A percentile compares a stretch with the other conserved stretches of the same genome.
phyloP scores from a whole-genome alignment of 1,139 yeast genomes.

The Hanseniaspora gamundiae region DNA sequence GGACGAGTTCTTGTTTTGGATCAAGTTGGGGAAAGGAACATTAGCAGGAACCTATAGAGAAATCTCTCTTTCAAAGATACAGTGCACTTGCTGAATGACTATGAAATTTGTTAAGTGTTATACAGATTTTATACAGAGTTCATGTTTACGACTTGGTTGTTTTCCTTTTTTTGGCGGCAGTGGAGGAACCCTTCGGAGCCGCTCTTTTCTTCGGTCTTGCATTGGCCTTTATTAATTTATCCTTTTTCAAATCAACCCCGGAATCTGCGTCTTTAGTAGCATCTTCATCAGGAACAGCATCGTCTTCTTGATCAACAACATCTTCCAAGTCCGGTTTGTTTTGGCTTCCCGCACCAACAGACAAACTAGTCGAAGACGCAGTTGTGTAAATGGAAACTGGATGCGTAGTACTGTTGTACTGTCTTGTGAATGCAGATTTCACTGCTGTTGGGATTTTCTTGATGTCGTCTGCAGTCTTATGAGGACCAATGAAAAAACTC shows the following conservation, averaged over 20 bases:
- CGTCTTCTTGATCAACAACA: slow-evolving; percentile 50
- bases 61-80: no score
- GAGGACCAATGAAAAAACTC: slow-evolving; percentile 68
- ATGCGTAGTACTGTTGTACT: slow-evolving; percentile 62
- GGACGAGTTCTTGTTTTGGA: slow-evolving; percentile 22
- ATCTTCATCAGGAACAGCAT: slow-evolving; percentile 34
- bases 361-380: slow-evolving; percentile 26
- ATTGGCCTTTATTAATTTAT: slow-evolving; percentile 40
- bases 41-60: no score
- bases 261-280: slow-evolving; percentile 27
- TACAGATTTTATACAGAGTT: no score
- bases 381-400: slow-evolving; percentile 70
- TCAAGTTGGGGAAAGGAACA: no score
- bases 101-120: no score
- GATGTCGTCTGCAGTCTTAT: slow-evolving; percentile 33
- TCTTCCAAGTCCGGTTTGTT: slow-evolving; percentile 49
- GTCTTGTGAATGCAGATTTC: slow-evolving; percentile 77
- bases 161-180: slow-evolving; percentile 16
- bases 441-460: slow-evolving; percentile 63
- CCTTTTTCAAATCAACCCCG: slow-evolving; percentile 35
- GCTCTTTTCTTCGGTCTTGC: slow-evolving; percentile 27
- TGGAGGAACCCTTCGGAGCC: slow-evolving; percentile 13
- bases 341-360: slow-evolving; percentile 27
- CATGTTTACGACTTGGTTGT: not conserved
- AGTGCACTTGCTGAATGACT: no score